Base-by-base conservation (phyloP, 148 eudicot species). In the Dianthus caryophyllus region DNA sequence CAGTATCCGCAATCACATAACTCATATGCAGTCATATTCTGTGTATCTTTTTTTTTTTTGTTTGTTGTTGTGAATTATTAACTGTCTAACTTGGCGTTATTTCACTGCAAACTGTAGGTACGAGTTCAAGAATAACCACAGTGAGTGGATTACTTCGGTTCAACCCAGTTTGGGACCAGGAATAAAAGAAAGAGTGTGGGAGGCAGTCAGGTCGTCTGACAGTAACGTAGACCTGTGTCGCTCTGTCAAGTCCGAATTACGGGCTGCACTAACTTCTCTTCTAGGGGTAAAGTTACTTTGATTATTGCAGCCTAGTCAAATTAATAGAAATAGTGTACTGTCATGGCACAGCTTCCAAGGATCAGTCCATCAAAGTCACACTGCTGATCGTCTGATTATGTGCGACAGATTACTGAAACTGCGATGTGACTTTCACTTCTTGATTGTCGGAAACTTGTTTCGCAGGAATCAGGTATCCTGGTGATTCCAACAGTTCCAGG, bases 401-500 rank as follows among this genome's bases (percentile, higher is more conserved):
- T 61, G 65, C 39, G 65, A 33, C 65, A 47, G 6, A 1, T 8
- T 15, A 31, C 21, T 51, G 36, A 61, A 31, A 9, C 22, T 33
- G n/a, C n/a, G n/a, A n/a, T n/a, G 22, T 50, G 26, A 25, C 17
- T 27, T 58, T 38, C 29, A 17, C 18, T 2, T 21, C 20, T 18
- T 25, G 24, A 17, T 14, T n/a, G 3, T 52, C 5, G 10, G 15
- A 20, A 1, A 11, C 9, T 1, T 24, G 2, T 11, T 13, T 49
- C 57, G 51, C 48, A 92, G 98, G 95, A 87, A 68, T 73, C 22
- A 49, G 88, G 89, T 67, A 66, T 93, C 59, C 78, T 89, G 15
- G 98, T 84, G 57, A 81, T 93, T 51, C 98, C 98, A 21, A 80
- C 95, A 61, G 88, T 89, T 75, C 91, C 96, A 12, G 90, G 96